Evolutionary conservation across 1,284 basidiomycete species (phyloP).

Genomic region (Volvariella volvacea): DNA sequence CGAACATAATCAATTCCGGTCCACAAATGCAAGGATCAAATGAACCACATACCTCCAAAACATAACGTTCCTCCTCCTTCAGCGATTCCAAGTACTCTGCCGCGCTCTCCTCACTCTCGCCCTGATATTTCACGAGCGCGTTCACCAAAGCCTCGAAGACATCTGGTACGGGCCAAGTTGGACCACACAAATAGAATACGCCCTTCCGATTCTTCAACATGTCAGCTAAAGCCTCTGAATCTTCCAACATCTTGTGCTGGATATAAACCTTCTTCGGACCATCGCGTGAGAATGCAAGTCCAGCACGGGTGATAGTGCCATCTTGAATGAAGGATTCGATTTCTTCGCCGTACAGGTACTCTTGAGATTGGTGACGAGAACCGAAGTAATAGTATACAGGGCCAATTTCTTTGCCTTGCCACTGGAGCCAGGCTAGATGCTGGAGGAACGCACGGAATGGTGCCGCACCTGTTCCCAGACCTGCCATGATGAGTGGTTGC

Average conservation of each 20-base stretch:
- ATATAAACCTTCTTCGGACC: constrained; percentile 92
- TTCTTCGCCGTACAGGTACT: constrained; percentile 96
- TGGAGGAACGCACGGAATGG: constrained; percentile 99
- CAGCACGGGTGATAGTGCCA: constrained; percentile 81
- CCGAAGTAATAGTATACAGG: constrained; percentile 98
- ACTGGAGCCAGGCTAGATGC: constrained; percentile 80
- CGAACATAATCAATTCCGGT: constrained; percentile 5
- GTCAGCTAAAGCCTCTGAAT: constrained; percentile 70
- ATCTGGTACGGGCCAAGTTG: constrained; percentile 98
- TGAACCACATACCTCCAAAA: constrained; percentile 71
- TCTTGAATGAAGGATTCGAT: constrained; percentile 80
- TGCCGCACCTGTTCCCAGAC: constrained; percentile 95
- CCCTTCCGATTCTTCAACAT: constrained; percentile 70
- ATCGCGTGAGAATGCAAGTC: constrained; percentile 96
- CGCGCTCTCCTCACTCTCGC: constrained; percentile 61
- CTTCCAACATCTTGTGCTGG: constrained; percentile 96
- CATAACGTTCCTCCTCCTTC: constrained; percentile 97
- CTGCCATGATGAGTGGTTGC: constrained; percentile 97
- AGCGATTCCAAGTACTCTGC: constrained; percentile 83
- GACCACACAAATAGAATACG: constrained; percentile 96
- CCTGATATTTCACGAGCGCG: constrained; percentile 70
- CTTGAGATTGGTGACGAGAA: constrained; percentile 88
- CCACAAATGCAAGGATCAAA: background rate
- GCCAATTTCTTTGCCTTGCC: constrained; percentile 77
- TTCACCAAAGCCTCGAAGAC: constrained; percentile 89